Base-by-base conservation (phyloP, 2,329 filamentous ascomycete species). In the Diaporthe velutina region DNA sequence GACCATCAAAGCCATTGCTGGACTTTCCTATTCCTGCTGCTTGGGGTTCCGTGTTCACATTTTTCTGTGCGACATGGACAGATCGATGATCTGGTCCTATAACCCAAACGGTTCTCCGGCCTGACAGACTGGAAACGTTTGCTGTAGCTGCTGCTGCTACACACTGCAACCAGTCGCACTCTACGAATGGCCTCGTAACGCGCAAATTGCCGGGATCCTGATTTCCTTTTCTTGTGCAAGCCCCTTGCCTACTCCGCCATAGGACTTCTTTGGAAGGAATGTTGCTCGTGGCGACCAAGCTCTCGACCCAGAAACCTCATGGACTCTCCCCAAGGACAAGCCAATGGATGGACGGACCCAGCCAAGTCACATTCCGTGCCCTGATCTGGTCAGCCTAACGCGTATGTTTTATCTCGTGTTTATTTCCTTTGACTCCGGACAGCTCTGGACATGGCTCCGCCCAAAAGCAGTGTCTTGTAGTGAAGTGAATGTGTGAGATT, bases 321-420 rank as follows among this genome's bases (percentile, higher is more conserved):
- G 48, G 57, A 48, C 45, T 7, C 35, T 35, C 48, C 40, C 48
- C 17, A 64, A 64, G 70, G 45, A 71, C n/a, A 71, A 33, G 25
- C 35, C 54, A 50, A 22, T 45, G 57, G 57, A 64, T n/a, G 17
- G 42, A 50, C 15, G 57, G 57, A 55, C 45, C 70, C 50, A 17
- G 35, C 57, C 70, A 64, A 72, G 70, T 72, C 70, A 72, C 57
- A 35, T 35, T 42, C 70, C 70, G 22, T 72, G 57, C 45, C 25
- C 58, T 64, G 70, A 72, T 35, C 61, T 64, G 70, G 48, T 72
- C 48, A 54, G 57, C 50, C 60, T 60, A 73, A 70, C 42, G 75
- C 73, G 75, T 76, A 76, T 76, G 75, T 75, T 57, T 73, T 70
- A 35, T 58, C 54, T 70, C 40, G 70, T 60, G 42, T 70, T 68